These are phyloP conservation scores for Echium plantagineum DNA, from an alignment of 257 asterid genomes.

Conservation along the genomic window DNA sequence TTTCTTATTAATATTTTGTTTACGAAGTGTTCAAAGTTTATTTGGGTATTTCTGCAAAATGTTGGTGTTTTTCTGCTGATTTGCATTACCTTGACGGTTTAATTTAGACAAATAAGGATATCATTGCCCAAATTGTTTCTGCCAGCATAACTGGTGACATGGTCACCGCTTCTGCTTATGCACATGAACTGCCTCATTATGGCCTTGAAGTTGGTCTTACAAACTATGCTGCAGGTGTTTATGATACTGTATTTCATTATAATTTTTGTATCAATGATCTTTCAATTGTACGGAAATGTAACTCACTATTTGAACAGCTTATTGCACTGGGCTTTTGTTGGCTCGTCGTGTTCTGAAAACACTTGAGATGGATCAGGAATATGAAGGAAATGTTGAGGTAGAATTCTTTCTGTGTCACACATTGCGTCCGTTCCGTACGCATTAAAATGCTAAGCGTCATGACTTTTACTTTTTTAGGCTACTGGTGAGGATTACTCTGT, in stretches of 20 bases:
- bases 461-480: constrained; percentile 25
- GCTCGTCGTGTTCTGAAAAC: constrained; percentile 63
- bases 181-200: constrained; percentile 54
- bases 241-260: background rate
- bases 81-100: constrained; percentile 22
- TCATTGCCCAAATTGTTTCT: constrained; percentile 52
- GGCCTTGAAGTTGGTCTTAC: constrained; percentile 64
- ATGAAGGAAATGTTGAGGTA: constrained; percentile 67
- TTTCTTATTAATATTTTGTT: background rate
- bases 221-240: constrained; percentile 57
- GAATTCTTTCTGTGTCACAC: background rate
- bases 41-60: too few relatives aligned
- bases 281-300: background rate
- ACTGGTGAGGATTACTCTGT: constrained; percentile 66
- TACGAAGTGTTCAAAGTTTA: background rate
- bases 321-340: constrained; percentile 67
- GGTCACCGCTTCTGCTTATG: constrained; percentile 51
- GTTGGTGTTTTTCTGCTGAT: background rate
- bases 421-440: background rate
- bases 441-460: background rate
- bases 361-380: constrained; percentile 69
- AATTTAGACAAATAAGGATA: constrained; percentile 51
- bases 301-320: constrained; percentile 28
- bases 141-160: constrained; percentile 61
- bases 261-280: background rate